Evolutionary conservation across 257 asterid genomes (phyloP).

Genomic region (Plantago ovata): DNA sequence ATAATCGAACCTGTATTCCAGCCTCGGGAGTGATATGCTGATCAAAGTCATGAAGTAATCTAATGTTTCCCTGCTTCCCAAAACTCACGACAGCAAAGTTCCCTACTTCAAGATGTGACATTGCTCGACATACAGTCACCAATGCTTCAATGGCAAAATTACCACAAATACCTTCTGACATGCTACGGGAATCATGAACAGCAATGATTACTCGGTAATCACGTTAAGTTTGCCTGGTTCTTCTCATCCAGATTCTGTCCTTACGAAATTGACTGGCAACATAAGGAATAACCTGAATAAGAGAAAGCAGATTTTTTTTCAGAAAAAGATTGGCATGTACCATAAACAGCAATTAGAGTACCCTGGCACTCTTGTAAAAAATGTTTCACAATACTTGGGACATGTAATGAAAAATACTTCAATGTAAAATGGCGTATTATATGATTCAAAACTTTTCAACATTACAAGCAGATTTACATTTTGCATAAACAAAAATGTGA

Average conservation of each 20-base stretch:
- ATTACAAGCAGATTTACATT: too few species aligned
- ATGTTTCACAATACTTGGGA: too few species aligned
- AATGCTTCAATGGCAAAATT: slow-evolving; percentile 83
- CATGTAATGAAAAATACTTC: too few species aligned
- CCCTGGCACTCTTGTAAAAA: too few species aligned
- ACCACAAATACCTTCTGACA: slow-evolving; percentile 82
- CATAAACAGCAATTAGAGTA: not conserved
- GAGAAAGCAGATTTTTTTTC: not conserved
- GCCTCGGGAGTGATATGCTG: slow-evolving; percentile 86
- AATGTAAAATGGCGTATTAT: too few species aligned
- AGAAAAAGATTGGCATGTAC: not conserved
- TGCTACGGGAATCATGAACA: slow-evolving; percentile 91
- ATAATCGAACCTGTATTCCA: slow-evolving; percentile 64
- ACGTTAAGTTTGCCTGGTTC: slow-evolving; percentile 86
- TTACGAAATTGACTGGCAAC: slow-evolving; percentile 87
- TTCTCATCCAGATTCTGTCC: slow-evolving; percentile 91
- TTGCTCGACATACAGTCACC: slow-evolving; percentile 92
- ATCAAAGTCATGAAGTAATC: slow-evolving; percentile 74
- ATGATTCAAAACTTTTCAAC: too few species aligned
- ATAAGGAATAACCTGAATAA: slow-evolving; percentile 73
- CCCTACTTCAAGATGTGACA: slow-evolving; percentile 96
- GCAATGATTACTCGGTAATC: slow-evolving; percentile 94
- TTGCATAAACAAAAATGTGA: too few species aligned
- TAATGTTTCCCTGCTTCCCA: slow-evolving; percentile 88
- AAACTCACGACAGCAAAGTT: slow-evolving; percentile 84